A percentile compares a stretch with the other conserved stretches of the same genome.
Conservation (phyloP, 2,329 filamentous ascomycete genomes). For the Beauveria australis region DNA sequence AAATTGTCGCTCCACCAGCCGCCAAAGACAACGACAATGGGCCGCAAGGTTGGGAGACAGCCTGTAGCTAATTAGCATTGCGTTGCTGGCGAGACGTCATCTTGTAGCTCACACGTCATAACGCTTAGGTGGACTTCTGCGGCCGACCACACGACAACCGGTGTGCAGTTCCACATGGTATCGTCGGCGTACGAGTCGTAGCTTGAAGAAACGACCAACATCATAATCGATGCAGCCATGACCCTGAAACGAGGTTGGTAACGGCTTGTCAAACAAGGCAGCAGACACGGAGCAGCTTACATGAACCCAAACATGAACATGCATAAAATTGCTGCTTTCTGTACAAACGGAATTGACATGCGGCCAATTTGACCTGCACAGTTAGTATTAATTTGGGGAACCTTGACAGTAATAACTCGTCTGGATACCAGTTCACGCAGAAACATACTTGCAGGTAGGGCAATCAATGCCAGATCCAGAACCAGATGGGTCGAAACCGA, state of each 20-base stretch:
- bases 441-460: conserved; percentile 6
- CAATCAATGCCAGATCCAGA: conserved; percentile 3
- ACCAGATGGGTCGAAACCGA: conserved; percentile 10
- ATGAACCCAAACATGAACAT: conserved; percentile 11
- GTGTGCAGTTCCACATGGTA: conserved; percentile 10
- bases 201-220: conserved; percentile 7
- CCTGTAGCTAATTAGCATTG: neutral
- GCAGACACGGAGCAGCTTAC: neutral
- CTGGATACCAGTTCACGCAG: neutral
- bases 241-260: neutral
- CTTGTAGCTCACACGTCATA: conserved; percentile 2
- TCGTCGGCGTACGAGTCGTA: conserved; percentile 10
- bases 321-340: conserved; percentile 6
- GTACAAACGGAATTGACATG: neutral
- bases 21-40: neutral
- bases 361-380: conserved; percentile 3
- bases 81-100: no score
- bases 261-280: neutral
- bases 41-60: neutral
- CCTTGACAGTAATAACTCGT: neutral
- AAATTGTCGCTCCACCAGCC: conserved; percentile 8
- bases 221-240: conserved; percentile 10
- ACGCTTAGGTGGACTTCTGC: conserved; percentile 9
- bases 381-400: neutral
- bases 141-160: conserved; percentile 5